Base-by-base conservation (phyloP, 495 filamentous ascomycete species). In the Penicillium waksmanii region DNA sequence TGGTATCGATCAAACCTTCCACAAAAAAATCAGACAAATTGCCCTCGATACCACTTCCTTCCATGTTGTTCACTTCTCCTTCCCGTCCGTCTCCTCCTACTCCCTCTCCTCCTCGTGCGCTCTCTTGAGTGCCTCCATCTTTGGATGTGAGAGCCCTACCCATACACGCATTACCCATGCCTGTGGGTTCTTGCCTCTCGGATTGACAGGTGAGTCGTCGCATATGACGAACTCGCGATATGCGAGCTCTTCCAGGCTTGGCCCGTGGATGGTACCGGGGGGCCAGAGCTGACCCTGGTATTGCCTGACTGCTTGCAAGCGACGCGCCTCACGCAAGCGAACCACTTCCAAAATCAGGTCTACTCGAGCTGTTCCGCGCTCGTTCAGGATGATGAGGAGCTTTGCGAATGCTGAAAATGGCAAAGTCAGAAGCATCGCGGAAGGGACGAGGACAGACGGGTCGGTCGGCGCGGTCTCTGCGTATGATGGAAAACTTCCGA, bases 291-390 rank as follows among this genome's bases (percentile, higher is more conserved):
- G 27, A 8, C 49, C n/a, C 15, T 51, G 25, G 35, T 34, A 27
- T 23, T 57, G 58, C 5, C 35, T 44, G n/a, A 77, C 53, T 2
- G 71, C 74, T 18, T 57, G 18, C 5, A 65, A n/a, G 9, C 74
- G 67, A 38, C 71, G 67, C 13, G 56, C 31, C 51, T 77, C 74
- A 18, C 74, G 66, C 56, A 69, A 64, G 1, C 55, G 35, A 0
- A 77, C 44, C 9, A 75, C 53, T 12, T 52, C 53, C 31, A 58
- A 38, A 7, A 68, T 57, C n/a, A 75, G 48, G 0, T 27, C 35
- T 2, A 12, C 11, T 1, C 52, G 59, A 18, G 72, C 25, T 10
- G 60, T 23, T n/a, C 51, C 34, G 23, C 58, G 52, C 1, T 8
- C n/a, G 7, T 56, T 56, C 50, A 73, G 50, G 9, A 62, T 52